Base-by-base conservation (phyloP, 2,329 filamentous ascomycete species). In the Laburnicola sp. region DNA sequence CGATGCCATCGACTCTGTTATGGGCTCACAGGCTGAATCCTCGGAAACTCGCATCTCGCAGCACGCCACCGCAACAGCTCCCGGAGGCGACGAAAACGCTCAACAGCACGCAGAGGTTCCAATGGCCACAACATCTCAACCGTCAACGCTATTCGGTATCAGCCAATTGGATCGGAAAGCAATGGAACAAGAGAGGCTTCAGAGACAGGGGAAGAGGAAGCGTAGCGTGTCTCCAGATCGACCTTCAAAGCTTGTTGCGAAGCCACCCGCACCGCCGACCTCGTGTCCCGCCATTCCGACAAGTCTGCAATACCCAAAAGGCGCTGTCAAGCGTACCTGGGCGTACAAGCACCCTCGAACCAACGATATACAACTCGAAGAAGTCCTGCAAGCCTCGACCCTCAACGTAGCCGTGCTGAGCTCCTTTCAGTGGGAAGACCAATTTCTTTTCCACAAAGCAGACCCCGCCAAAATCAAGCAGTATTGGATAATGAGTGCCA, bases 291-390 rank as follows among this genome's bases (percentile, higher is more conserved):
- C 26, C 36, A 22, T 36, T 45, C 53, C 11, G 47, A 52, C 25
- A 30, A 44, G 8, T 5, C 22, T 65, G 6, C 73, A 79, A 48
- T 86, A 81, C 62, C 80, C 81, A 0, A 59, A 68, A 2, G 93
- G 92, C 1, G 76, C 79, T 0, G 83, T 97, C 40, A 94, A 90
- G 73, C 90, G 88, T 65, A 97, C 94, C 0, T 93, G 88, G 84
- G 85, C 83, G 0, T 77, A 77, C 31, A 85, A 86, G 2, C 83
- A 82, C 56, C 76, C 80, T 1, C 80, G 88, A 31, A 77, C 70
- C 0, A 82, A 91, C 54, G 90, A 96, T 56, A 90, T 97, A 66
- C 94, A 86, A 53, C 85, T 97, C 35, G 90, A 96, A 63, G 91
- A 97, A 69, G 82, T 97, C 0, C 73, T 97, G 1, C 88, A 96